Percentiles rank a stretch among this genome's conserved stretches.
Conservation (phyloP, 2,329 filamentous ascomycete genomes). For the Atkinsonella texensis region DNA sequence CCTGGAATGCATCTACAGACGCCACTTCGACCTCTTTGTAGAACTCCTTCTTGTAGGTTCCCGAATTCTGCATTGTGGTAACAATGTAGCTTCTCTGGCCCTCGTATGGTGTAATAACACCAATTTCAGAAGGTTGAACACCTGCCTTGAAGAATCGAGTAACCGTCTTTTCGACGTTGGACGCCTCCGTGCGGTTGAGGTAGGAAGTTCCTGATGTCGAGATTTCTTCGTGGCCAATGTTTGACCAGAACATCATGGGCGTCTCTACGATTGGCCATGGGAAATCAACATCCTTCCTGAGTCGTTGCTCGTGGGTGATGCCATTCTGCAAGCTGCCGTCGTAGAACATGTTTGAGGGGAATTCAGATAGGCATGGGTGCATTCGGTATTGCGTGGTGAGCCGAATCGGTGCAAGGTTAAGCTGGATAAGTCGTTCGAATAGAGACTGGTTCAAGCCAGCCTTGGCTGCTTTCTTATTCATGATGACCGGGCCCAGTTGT, state of each 20-base stretch:
- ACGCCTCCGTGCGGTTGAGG: constrained; percentile 91
- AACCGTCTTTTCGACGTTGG: constrained; percentile 97
- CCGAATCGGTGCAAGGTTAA: constrained; percentile 82
- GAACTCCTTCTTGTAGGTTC: constrained; percentile 93
- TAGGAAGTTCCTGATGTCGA: constrained; percentile 96
- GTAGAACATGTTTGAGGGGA: constrained; percentile 99
- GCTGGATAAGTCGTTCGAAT: constrained; percentile 88
- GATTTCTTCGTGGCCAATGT: constrained; percentile 94
- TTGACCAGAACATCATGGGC: constrained; percentile 99
- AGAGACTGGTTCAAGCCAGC: constrained; percentile 96
- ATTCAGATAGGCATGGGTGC: constrained; percentile 94
- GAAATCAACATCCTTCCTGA: constrained; percentile 91
- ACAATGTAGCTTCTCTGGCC: constrained; percentile 97
- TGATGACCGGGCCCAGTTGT: constrained; percentile 94
- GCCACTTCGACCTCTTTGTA: constrained; percentile 99
- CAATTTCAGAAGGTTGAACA: constrained; percentile 85
- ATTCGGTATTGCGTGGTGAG: constrained; percentile 97
- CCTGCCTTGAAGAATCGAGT: constrained; percentile 98
- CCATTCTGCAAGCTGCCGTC: constrained; percentile 95
- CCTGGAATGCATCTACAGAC: constrained; percentile 96
- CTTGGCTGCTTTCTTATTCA: constrained; percentile 99
- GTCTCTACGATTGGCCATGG: constrained; percentile 90
- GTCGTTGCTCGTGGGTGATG: constrained; percentile 76
- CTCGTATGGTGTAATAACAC: constrained; percentile 97
- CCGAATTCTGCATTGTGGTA: constrained; percentile 97